phyloP scores from a whole-genome alignment of 2,329 filamentous ascomycete species.

The Penicillium hordei region DNA sequence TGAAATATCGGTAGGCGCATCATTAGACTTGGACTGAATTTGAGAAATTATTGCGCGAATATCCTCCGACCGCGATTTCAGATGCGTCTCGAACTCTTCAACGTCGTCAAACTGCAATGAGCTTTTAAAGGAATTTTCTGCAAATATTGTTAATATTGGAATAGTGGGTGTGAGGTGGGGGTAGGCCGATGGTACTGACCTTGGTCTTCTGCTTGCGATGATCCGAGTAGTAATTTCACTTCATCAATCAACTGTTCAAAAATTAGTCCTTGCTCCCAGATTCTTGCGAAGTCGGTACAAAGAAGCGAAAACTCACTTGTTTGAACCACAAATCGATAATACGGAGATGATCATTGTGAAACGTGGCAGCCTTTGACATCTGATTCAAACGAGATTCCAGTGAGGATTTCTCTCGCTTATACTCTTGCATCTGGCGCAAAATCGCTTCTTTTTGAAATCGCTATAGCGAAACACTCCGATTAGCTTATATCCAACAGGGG shows the following conservation, averaged over 20 bases:
- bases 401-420: conserved; percentile 83
- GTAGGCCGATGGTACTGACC: conserved; percentile 23
- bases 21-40: conserved; percentile 56
- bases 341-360: conserved; percentile 91
- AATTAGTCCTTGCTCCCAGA: conserved; percentile 16
- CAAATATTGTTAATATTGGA: conserved; percentile 13
- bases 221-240: conserved; percentile 44
- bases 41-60: conserved; percentile 73
- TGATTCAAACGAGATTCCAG: conserved; percentile 80
- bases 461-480: conserved; percentile 49
- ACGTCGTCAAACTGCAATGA: conserved; percentile 57
- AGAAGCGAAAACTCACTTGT: conserved; percentile 62
- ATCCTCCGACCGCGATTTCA: conserved; percentile 71
- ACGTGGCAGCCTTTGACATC: conserved; percentile 70
- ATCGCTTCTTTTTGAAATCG: conserved; percentile 95
- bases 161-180: not conserved
- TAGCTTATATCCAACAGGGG: conserved; percentile 31
- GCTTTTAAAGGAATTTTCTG: conserved; percentile 48
- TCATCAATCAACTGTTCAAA: conserved; percentile 46
- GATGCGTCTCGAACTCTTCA: conserved; percentile 71
- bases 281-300: not conserved
- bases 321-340: conserved; percentile 91
- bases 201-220: conserved; percentile 29
- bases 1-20: conserved; percentile 64
- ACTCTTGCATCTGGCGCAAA: conserved; percentile 95